Evolutionary conservation across 768 basidiomycete species (phyloP).

Genomic region (Termitomyces sp.): DNA sequence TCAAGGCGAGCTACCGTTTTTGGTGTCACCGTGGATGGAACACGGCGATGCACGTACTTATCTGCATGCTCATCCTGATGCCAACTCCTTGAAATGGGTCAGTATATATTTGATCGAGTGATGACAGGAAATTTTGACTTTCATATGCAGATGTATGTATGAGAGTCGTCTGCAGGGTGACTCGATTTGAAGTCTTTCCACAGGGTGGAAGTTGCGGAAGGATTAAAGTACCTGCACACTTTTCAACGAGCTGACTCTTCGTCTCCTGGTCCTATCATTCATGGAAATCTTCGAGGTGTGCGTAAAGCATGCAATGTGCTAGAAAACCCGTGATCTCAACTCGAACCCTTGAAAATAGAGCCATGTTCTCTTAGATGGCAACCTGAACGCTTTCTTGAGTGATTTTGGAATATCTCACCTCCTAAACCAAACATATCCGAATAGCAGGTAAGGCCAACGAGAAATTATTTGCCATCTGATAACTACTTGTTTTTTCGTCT

Average conservation of each 20-base stretch:
- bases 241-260: not conserved
- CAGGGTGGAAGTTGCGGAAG: not conserved
- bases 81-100: not conserved
- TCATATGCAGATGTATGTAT: not conserved
- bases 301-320: not conserved
- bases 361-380: not conserved
- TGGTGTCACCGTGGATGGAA: not conserved
- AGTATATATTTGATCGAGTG: not conserved
- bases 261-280: not conserved
- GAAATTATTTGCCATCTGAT: not conserved
- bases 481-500: not conserved
- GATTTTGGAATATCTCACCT: constrained; percentile 1
- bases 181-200: not conserved
- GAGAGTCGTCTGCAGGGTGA: not conserved
- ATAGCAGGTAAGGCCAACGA: not conserved
- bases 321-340: not conserved
- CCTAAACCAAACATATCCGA: not conserved
- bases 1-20: not conserved
- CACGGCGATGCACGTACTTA: not conserved
- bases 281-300: not conserved
- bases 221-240: not conserved
- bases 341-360: not conserved
- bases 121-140: not conserved
- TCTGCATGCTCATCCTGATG: not conserved
- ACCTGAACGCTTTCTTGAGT: not conserved